Percentiles rank a stretch among this genome's conserved stretches.
phyloP scores from a whole-genome alignment of 208 protist genomes.

The Phytomonas francai region DNA sequence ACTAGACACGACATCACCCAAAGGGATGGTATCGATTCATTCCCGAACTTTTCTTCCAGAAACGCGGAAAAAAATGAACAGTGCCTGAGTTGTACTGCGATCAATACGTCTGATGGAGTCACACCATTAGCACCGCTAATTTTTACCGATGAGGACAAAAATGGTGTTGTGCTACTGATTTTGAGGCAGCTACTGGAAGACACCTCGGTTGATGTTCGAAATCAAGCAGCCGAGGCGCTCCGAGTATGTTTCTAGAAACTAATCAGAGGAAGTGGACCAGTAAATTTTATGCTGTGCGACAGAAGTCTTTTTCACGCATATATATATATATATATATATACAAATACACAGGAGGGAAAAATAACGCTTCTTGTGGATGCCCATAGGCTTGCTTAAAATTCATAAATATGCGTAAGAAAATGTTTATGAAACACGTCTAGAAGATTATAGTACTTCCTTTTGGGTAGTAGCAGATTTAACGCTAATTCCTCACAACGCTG shows the following conservation, averaged over 20 bases:
- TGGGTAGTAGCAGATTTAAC: not conserved
- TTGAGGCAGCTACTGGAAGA: constrained; percentile 69
- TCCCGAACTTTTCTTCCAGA: not conserved
- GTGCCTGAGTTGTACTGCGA: not conserved
- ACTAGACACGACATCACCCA: not conserved
- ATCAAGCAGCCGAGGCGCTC: constrained; percentile 72
- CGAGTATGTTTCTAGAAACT: constrained; percentile 51
- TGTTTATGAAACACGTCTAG: not conserved
- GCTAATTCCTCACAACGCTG: not conserved
- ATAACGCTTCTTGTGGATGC: not conserved
- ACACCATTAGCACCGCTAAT: constrained; percentile 11
- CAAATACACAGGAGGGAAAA: too few relatives aligned
- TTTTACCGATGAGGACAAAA: constrained; percentile 62
- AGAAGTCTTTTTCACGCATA: not conserved
- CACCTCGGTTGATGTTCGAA: constrained; percentile 52
- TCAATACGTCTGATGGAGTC: not conserved
- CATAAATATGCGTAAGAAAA: not conserved
- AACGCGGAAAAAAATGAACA: not conserved
- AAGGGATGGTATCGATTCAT: not conserved
- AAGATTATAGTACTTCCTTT: not conserved
- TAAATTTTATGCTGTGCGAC: not conserved
- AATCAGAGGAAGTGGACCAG: not conserved
- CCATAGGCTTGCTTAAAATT: not conserved
- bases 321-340: too few relatives aligned
- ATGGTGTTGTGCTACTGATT: constrained; percentile 54